Base-by-base conservation (phyloP, 2,329 filamentous ascomycete genomes). In the Cryphonectria japonica region DNA sequence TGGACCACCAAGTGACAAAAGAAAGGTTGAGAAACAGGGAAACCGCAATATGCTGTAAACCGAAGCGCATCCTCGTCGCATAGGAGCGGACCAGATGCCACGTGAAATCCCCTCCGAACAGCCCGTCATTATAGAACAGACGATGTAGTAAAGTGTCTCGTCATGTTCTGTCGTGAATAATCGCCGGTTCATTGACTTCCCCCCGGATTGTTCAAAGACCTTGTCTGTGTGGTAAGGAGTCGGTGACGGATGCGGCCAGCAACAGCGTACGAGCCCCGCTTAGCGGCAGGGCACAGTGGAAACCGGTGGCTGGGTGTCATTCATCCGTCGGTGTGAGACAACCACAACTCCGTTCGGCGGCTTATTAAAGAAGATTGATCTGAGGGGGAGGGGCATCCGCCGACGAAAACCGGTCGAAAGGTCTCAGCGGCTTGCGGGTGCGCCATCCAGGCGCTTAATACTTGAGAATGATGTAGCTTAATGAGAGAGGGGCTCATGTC, bases 391-490 rank as follows among this genome's bases (percentile, higher is more conserved):
- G 26, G 29, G 29, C 54, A 59, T 59, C 16, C 26, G 54, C 54
- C 54, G 54, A 32, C 52, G 16, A 34, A 29, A 29, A 29, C 26
- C 54, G 26, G 29, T 59, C 54, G 54, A 32, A 41, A 65, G 41
- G 16, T 52, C 39, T 50, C 14, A 41, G 43, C 63, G 63, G 26
- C 43, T 65, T 52, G 43, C 63, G 43, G n/a, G 29, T 50, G 62
- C 62, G 62, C 62, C 62, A n/a, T 14, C 43, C 59, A 19, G 7
- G 50, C 32, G 46, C 50, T 66, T 93, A 97, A 81, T 94, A 95
- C 84, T 95, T 96, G 78, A 96, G 87, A 77, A 97, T 96, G 79
- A 97, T 95, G 88, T 96, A 73, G 26, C 72, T 73, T 1, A 34
- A 29, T 66, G n/a, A 50, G 19, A 13, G 88, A n/a, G 26, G 29